phyloP scores from a whole-genome alignment of 2,329 filamentous ascomycete species.

The Pyrenophora seminiperda region DNA sequence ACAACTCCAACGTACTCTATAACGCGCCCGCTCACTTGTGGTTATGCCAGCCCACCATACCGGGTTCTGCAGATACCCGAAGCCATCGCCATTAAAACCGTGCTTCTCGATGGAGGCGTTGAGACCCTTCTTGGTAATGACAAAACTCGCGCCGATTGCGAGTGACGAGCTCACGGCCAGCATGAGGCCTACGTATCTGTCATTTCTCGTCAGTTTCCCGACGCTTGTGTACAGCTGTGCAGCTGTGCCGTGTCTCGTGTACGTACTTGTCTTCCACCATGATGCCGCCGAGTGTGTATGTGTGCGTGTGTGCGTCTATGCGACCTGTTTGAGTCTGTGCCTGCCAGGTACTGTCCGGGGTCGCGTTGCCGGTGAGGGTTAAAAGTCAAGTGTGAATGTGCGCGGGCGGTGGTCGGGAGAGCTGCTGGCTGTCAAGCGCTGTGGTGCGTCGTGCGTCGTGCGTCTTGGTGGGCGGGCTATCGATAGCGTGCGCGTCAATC shows the following conservation, averaged over 20 bases:
- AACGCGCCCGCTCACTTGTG: slow-evolving; percentile 67
- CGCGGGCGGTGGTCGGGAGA: slow-evolving; percentile 4
- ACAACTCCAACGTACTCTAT: background rate
- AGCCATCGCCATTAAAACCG: slow-evolving; percentile 96
- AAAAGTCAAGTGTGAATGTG: slow-evolving; percentile 2
- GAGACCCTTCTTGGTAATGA: slow-evolving; percentile 98
- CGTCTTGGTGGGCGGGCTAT: slow-evolving; percentile 4
- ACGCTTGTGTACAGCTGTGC: background rate
- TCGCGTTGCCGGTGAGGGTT: background rate
- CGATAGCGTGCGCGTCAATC: slow-evolving; percentile 9
- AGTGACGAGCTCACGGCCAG: slow-evolving; percentile 50
- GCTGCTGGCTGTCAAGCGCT: slow-evolving; percentile 9
- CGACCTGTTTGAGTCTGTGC: slow-evolving; percentile 8
- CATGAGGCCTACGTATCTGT: slow-evolving; percentile 50
- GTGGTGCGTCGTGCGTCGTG: slow-evolving; percentile 6
- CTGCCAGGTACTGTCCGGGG: slow-evolving; percentile 5
- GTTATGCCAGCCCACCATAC: slow-evolving; percentile 96
- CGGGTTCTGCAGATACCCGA: slow-evolving; percentile 90
- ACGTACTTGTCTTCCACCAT: slow-evolving; percentile 52
- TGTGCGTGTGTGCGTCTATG: slow-evolving; percentile 18
- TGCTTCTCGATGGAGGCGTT: slow-evolving; percentile 88
- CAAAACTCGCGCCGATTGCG: slow-evolving; percentile 78
- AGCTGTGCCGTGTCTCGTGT: slow-evolving; percentile 1
- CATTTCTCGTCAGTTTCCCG: slow-evolving; percentile 30
- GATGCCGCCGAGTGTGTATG: slow-evolving; percentile 22